Percentiles rank a stretch among this genome's conserved stretches.
Conservation (phyloP, 2,329 filamentous ascomycete genomes). For the Epichloe gansuensis region DNA sequence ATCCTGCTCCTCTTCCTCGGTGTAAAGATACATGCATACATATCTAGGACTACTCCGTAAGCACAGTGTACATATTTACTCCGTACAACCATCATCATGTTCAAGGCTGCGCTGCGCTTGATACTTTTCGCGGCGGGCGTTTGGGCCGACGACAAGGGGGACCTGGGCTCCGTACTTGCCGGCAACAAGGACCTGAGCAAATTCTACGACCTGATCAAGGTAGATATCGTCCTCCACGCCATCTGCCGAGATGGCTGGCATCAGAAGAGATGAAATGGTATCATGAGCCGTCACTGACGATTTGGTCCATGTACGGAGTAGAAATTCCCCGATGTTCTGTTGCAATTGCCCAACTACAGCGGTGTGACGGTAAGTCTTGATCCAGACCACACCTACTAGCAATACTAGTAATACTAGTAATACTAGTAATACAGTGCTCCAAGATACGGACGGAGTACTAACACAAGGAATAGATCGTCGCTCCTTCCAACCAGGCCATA, state of each 20-base stretch:
- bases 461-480: slow-evolving; percentile 32
- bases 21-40: too few species aligned
- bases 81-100: slow-evolving; percentile 8
- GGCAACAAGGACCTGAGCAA: slow-evolving; percentile 29
- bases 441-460: not conserved
- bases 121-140: slow-evolving; percentile 11
- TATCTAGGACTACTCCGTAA: too few species aligned
- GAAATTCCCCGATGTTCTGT: slow-evolving; percentile 34
- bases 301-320: slow-evolving; percentile 9
- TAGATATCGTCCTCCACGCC: slow-evolving; percentile 7
- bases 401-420: too few species aligned
- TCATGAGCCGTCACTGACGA: not conserved
- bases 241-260: not conserved
- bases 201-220: slow-evolving; percentile 32
- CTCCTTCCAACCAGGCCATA: slow-evolving; percentile 46
- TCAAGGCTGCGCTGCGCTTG: slow-evolving; percentile 10
- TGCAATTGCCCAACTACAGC: slow-evolving; percentile 29
- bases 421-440: too few species aligned
- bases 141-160: slow-evolving; percentile 14
- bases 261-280: not conserved
- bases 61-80: too few species aligned
- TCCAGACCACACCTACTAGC: too few species aligned
- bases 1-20: too few species aligned
- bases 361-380: slow-evolving; percentile 30
- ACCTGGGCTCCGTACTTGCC: slow-evolving; percentile 28